These are phyloP conservation scores for Sporothrix variecibatus DNA, from an alignment of 2,329 filamentous ascomycete species.

Conservation along the genomic window DNA sequence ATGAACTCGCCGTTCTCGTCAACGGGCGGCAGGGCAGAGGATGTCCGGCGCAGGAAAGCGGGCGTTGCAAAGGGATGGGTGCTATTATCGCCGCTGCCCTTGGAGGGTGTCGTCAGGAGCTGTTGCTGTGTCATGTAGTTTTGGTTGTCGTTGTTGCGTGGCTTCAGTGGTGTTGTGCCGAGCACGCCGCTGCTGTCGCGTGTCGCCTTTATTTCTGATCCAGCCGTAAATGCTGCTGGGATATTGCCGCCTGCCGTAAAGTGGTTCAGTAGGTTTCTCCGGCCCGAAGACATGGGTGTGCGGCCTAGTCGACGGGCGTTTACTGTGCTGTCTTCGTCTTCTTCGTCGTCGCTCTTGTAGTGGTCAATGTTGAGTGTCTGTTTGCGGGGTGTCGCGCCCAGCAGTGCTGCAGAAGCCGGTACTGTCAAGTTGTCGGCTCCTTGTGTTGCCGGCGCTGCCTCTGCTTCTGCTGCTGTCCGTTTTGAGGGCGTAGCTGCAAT, in stretches of 20 bases:
- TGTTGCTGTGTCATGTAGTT: not conserved
- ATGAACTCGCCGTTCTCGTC: conserved; percentile 56
- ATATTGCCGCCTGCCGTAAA: conserved; percentile 23
- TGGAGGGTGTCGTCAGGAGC: conserved; percentile 21
- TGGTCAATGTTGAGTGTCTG: conserved; percentile 33
- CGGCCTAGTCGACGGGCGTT: conserved; percentile 42
- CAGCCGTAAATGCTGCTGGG: not conserved
- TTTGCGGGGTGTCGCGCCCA: conserved; percentile 50
- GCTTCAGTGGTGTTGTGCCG: conserved; percentile 66
- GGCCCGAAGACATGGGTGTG: conserved; percentile 59
- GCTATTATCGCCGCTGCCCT: not conserved
- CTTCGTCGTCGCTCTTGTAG: conserved; percentile 29
- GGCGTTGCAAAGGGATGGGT: conserved; percentile 65
- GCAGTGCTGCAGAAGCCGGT: conserved; percentile 24
- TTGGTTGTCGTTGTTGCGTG: conserved; percentile 44
- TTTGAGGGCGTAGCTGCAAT: conserved; percentile 48
- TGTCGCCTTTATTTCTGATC: not conserved
- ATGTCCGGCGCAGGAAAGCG: conserved; percentile 60
- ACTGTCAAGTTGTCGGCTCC: not conserved
- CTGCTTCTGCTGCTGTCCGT: conserved; percentile 34
- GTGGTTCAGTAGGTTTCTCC: conserved; percentile 61
- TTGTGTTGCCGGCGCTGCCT: conserved; percentile 36
- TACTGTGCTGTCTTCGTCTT: conserved; percentile 35
- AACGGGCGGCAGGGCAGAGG: conserved; percentile 56
- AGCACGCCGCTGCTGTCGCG: conserved; percentile 8